These are phyloP conservation scores for Mycena amicta DNA, from an alignment of 768 basidiomycete genomes.

Conservation along the genomic window DNA sequence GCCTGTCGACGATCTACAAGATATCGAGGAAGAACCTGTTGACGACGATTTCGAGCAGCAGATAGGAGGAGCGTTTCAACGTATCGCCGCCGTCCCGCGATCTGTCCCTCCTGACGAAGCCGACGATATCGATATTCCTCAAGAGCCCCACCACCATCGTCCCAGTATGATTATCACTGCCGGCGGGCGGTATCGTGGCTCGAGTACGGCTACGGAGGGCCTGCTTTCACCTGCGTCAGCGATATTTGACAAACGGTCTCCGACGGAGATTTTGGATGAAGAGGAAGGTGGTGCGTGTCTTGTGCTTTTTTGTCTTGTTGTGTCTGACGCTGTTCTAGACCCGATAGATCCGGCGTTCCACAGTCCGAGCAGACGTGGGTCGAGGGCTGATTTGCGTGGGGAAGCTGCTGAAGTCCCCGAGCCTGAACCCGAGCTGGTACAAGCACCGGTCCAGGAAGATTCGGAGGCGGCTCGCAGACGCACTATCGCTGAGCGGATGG, in stretches of 20 bases:
- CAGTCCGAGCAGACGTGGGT: slow-evolving; percentile 48
- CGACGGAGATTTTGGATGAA: slow-evolving; percentile 57
- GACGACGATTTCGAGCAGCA: slow-evolving; percentile 16
- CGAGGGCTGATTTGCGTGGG: slow-evolving; percentile 30
- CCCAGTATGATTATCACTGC: slow-evolving; percentile 11
- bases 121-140: slow-evolving; percentile 3
- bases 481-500: slow-evolving; percentile 94
- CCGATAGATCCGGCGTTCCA: slow-evolving; percentile 71
- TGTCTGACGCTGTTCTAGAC: slow-evolving; percentile 40
- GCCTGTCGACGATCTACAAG: slow-evolving; percentile 8
- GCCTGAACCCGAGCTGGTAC: slow-evolving; percentile 18
- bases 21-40: too few species aligned
- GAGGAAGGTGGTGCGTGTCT: slow-evolving; percentile 59
- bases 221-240: slow-evolving; percentile 16
- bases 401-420: slow-evolving; percentile 10
- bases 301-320: neutral
- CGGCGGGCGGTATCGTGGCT: neutral
- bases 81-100: too few species aligned
- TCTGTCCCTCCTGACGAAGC: neutral
- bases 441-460: slow-evolving; percentile 36
- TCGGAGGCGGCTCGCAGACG: slow-evolving; percentile 56
- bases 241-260: slow-evolving; percentile 15
- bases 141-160: neutral
- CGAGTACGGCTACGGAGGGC: slow-evolving; percentile 1
- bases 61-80: slow-evolving; percentile 25